Evolutionary conservation across 225 moss, liverwort and hornwort genomes (phyloP).

Genomic region (Climacium dendroides): DNA sequence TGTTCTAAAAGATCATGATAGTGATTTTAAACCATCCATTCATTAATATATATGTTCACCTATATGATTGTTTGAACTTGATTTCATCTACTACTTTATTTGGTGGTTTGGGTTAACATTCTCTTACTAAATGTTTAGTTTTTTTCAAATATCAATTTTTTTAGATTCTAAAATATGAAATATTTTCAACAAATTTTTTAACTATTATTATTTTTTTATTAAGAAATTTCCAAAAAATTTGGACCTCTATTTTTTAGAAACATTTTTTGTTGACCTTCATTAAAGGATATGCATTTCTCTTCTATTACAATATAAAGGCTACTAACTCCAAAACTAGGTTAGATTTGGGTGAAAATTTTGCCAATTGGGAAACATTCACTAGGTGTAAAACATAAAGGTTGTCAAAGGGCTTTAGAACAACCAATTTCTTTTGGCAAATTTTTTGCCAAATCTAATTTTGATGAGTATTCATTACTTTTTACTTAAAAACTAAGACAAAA

Average conservation of each 20-base stretch:
- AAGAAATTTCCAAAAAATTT: neutral
- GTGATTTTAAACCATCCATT: neutral
- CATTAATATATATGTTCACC: neutral
- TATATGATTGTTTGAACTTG: neutral
- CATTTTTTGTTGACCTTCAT: neutral
- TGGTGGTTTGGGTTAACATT: neutral
- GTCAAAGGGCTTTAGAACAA: no score
- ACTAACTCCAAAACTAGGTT: neutral
- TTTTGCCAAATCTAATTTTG: neutral
- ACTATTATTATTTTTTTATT: no score
- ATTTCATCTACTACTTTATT: neutral
- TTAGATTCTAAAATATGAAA: neutral
- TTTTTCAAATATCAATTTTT: neutral
- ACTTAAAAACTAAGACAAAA: neutral
- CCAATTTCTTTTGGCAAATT: neutral
- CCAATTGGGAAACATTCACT: no score
- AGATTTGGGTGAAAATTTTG: no score
- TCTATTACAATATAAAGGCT: neutral
- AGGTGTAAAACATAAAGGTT: neutral
- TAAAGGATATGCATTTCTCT: rapidly evolving
- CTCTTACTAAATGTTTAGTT: no score
- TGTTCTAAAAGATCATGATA: neutral
- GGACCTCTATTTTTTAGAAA: no score
- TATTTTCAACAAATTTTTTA: no score
- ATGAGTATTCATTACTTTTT: no score